A percentile compares a stretch with the other conserved stretches of the same genome.
phyloP scores from a whole-genome alignment of 148 eudicot genomes.

The Chenopodium quinoa region DNA sequence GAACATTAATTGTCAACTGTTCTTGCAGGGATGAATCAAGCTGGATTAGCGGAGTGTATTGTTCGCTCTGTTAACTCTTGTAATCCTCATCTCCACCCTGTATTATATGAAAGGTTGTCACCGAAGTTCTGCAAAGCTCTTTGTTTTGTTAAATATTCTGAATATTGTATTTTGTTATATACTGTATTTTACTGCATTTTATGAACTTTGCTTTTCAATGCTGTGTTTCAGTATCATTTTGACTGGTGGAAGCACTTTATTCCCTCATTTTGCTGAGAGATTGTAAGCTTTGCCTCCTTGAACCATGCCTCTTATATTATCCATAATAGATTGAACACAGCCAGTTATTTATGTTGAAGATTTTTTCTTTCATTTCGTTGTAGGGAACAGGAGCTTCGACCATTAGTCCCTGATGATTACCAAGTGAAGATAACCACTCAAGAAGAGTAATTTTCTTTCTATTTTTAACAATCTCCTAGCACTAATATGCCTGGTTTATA shows the following conservation, averaged over 20 bases:
- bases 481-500: neutral
- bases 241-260: conserved; percentile 93
- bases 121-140: neutral
- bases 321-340: neutral
- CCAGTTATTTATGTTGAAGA: neutral
- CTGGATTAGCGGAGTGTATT: conserved; percentile 96
- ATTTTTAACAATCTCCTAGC: neutral
- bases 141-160: neutral
- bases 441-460: conserved; percentile 65
- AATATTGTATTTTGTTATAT: neutral
- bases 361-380: conserved; percentile 10
- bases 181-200: neutral
- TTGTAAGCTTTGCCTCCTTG: conserved; percentile 54
- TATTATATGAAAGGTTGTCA: conserved; percentile 80
- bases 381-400: conserved; percentile 92
- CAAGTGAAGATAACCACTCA: conserved; percentile 84
- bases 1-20: neutral
- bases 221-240: conserved; percentile 69
- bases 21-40: conserved; percentile 44
- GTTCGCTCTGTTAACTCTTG: conserved; percentile 88
- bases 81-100: conserved; percentile 90
- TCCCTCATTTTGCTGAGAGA: conserved; percentile 91
- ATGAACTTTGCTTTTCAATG: neutral
- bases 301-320: neutral
- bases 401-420: conserved; percentile 88